Evolutionary conservation across 768 basidiomycete species (phyloP).

Genomic region (Podaxis sp.): DNA sequence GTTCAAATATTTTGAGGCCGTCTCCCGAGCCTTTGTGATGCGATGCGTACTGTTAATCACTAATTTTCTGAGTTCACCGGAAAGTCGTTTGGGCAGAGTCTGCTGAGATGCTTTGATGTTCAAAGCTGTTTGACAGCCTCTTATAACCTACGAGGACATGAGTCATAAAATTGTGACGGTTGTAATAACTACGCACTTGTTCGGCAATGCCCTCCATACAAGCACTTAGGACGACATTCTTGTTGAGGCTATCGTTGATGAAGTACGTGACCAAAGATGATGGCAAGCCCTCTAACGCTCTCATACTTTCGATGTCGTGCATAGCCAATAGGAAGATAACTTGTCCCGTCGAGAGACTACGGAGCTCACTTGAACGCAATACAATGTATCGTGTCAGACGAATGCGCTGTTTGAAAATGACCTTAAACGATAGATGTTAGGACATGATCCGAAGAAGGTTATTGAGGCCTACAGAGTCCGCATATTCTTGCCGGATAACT

Average conservation of each 20-base stretch:
- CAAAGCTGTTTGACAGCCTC: conserved; percentile 69
- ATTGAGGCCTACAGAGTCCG: conserved; percentile 54
- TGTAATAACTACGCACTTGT: conserved; percentile 49
- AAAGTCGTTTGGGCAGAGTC: conserved; percentile 66
- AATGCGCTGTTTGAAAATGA: conserved; percentile 65
- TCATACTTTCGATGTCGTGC: conserved; percentile 87
- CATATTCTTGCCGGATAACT: conserved; percentile 84
- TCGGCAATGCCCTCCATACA: conserved; percentile 89
- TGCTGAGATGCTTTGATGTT: conserved; percentile 78
- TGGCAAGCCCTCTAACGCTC: conserved; percentile 75
- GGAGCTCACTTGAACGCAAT: conserved; percentile 64
- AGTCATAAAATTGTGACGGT: conserved; percentile 9
- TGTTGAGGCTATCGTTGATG: conserved; percentile 81
- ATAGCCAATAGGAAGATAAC: conserved; percentile 82
- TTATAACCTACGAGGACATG: conserved; percentile 60
- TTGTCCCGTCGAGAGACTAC: conserved; percentile 77
- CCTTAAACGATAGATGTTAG: conserved; percentile 41
- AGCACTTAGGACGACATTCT: conserved; percentile 57
- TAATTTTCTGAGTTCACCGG: conserved; percentile 72
- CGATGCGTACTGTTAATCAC: conserved; percentile 82
- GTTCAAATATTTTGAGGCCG: conserved; percentile 83
- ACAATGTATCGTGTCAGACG: conserved; percentile 67
- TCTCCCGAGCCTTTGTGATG: conserved; percentile 75
- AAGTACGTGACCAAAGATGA: conserved; percentile 88
- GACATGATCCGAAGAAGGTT: neutral